phyloP scores from a whole-genome alignment of 1,284 basidiomycete species.

The Trichosporon inkin region DNA sequence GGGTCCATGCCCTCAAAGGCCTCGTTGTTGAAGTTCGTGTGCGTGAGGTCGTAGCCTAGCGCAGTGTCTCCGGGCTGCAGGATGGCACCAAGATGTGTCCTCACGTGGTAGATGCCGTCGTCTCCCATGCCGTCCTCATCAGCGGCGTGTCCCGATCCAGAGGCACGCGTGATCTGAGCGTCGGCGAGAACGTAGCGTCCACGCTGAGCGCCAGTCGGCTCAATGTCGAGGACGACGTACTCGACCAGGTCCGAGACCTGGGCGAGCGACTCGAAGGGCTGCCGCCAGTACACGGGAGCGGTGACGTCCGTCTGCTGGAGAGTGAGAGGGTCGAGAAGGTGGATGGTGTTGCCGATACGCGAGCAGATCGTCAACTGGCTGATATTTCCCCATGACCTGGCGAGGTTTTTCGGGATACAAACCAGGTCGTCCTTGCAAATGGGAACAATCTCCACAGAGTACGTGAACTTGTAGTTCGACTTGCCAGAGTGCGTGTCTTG shows the following conservation, averaged over 20 bases:
- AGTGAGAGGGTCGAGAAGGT: constrained; percentile 83
- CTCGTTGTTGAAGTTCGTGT: constrained; percentile 89
- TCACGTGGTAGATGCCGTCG: constrained; percentile 88
- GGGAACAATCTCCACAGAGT: constrained; percentile 93
- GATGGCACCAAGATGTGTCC: constrained; percentile 91
- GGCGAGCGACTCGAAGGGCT: constrained; percentile 79
- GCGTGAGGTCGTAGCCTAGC: constrained; percentile 82
- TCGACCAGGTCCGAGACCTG: constrained; percentile 81
- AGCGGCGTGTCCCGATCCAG: constrained; percentile 52
- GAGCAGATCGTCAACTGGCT: constrained; percentile 79
- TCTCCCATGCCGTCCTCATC: constrained; percentile 52
- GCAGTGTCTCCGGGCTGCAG: constrained; percentile 93
- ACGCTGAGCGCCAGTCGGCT: constrained; percentile 65
- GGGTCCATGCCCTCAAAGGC: constrained; percentile 71
- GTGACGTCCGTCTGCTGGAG: constrained; percentile 78
- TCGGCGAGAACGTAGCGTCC: constrained; percentile 85
- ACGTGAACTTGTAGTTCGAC: constrained; percentile 96
- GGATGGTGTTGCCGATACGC: constrained; percentile 85
- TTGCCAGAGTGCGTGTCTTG: constrained; percentile 87
- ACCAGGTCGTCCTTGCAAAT: constrained; percentile 98
- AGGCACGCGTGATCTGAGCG: constrained; percentile 84
- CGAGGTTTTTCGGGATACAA: constrained; percentile 77
- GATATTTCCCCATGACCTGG: constrained; percentile 80
- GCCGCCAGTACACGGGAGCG: constrained; percentile 81
- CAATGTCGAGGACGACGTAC: constrained; percentile 92